Base-by-base conservation (phyloP, 352 stramenopile species). In the Phytophthora multivora region DNA sequence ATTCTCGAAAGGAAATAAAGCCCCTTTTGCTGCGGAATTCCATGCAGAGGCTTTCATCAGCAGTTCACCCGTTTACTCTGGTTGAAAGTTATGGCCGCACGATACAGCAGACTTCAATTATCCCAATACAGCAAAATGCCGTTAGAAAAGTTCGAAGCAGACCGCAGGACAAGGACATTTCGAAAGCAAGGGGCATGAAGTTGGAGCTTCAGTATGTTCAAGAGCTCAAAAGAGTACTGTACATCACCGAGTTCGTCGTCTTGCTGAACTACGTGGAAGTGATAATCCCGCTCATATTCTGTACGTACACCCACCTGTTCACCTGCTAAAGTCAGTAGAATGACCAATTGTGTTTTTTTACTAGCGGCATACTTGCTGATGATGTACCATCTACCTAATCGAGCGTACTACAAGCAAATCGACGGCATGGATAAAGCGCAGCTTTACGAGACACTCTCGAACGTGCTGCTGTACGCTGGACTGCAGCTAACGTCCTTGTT, bases 401-500 rank as follows among this genome's bases (percentile, higher is more conserved):
- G 53, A 10, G 53, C 16, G 13, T 75, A 69, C 36, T 77, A 76
- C 60, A 23, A 54, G 19, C 49, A 69, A 33, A 55, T 80, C 3
- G 36, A 50, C 0, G 19, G n/a, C n/a, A 33, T 80, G 13, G 48
- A 66, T 38, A 25, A 55, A 16, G 5, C 10, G 5, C 18, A 57
- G 13, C 25, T 79, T 7, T 8, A 18, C 0, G 3, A 46, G 1
- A 69, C 57, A 9, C 23, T 77, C 4, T 25, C 33, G 7, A 67
- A 58, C 25, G 58, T 79, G 18, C 12, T 74, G 5, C 1, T 68
- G 3, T 83, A 83, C 45, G 57, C 39, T 9, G 10, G 31, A 11
- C 51, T 86, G 11, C 71, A 83, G 42, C 18, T 86, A 6, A 6
- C 56, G 2, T 83, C 73, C 19, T 52, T 86, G 36, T 3, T 76